A percentile compares a stretch with the other conserved stretches of the same genome.
These are phyloP conservation scores for Sporisorium graminicola DNA, from an alignment of 1,284 basidiomycete genomes.

Conservation along the genomic window DNA sequence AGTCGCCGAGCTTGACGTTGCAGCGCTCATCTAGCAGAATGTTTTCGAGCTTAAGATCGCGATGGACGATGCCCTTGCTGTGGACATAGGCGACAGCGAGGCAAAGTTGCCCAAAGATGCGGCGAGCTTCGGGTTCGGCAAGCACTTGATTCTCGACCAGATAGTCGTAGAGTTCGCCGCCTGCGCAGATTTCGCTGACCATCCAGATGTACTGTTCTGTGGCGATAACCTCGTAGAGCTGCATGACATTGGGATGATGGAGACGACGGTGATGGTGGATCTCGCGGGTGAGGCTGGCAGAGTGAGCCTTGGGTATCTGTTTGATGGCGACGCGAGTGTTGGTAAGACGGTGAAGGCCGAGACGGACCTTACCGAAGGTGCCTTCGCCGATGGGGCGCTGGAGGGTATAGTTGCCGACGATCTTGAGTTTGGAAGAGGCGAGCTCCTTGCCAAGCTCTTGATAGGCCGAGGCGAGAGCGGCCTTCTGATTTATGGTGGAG, in stretches of 20 bases:
- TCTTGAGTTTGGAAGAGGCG: conserved; percentile 85
- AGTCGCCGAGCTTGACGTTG: conserved; percentile 81
- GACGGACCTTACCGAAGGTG: conserved; percentile 87
- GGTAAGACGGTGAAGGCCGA: conserved; percentile 91
- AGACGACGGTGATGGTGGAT: conserved; percentile 97
- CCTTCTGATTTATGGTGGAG: conserved; percentile 59
- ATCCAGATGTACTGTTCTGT: conserved; percentile 97
- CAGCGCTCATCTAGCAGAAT: conserved; percentile 71
- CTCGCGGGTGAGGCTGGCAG: conserved; percentile 85
- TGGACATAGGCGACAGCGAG: conserved; percentile 71
- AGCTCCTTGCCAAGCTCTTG: conserved; percentile 96
- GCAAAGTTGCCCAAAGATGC: conserved; percentile 71
- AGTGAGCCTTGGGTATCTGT: conserved; percentile 90
- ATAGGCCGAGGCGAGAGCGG: conserved; percentile 84
- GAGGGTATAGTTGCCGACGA: conserved; percentile 94
- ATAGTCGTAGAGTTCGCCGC: conserved; percentile 76
- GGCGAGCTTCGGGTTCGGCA: conserved; percentile 65
- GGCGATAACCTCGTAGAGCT: conserved; percentile 97
- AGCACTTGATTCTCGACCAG: conserved; percentile 70
- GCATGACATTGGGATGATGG: conserved; percentile 93
- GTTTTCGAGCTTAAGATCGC: conserved; percentile 74
- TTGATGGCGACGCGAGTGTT: conserved; percentile 82
- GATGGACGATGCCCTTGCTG: conserved; percentile 70
- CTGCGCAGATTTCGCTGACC: conserved; percentile 93
- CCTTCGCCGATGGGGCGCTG: conserved; percentile 97